These are phyloP conservation scores for Ophiocordyceps camponoti-rufipedis DNA, from an alignment of 2,329 filamentous ascomycete species.

Conservation along the genomic window DNA sequence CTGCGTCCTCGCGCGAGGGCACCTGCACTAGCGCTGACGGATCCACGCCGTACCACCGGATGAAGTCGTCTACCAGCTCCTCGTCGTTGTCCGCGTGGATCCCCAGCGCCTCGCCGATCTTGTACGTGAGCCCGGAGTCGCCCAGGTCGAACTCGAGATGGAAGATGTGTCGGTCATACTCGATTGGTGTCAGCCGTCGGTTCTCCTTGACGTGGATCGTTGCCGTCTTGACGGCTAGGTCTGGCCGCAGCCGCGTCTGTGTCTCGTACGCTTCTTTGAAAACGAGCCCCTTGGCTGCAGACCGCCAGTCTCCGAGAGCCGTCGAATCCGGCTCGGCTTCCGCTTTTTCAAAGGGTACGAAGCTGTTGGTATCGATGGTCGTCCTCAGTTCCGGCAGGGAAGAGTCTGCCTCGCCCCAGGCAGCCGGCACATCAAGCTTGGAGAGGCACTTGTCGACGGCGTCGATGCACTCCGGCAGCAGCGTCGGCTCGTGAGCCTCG, in stretches of 20 bases:
- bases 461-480: conserved; percentile 38
- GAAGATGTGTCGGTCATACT: conserved; percentile 98
- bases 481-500: conserved; percentile 29
- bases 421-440: conserved; percentile 54
- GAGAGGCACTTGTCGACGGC: conserved; percentile 52
- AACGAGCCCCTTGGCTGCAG: conserved; percentile 66
- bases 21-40: conserved; percentile 78
- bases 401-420: conserved; percentile 53
- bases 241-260: conserved; percentile 56
- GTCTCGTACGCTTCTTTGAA: conserved; percentile 93
- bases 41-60: conserved; percentile 74
- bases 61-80: conserved; percentile 63
- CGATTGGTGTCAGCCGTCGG: conserved; percentile 69
- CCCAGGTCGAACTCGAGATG: conserved; percentile 98
- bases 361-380: conserved; percentile 62
- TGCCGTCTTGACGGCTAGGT: conserved; percentile 69
- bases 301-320: conserved; percentile 56
- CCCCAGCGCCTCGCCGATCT: conserved; percentile 91
- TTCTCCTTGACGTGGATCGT: conserved; percentile 90
- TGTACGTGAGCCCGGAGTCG: conserved; percentile 77
- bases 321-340: conserved; percentile 47
- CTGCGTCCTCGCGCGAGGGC: conserved; percentile 60
- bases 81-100: conserved; percentile 91
- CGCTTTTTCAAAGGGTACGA: conserved; percentile 59
- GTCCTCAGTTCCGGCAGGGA: conserved; percentile 41